Evolutionary conservation across 2,329 filamentous ascomycete species (phyloP), one percentile per base, ranked within the genome.

Genomic region (Diaporthe sp.): DNA sequence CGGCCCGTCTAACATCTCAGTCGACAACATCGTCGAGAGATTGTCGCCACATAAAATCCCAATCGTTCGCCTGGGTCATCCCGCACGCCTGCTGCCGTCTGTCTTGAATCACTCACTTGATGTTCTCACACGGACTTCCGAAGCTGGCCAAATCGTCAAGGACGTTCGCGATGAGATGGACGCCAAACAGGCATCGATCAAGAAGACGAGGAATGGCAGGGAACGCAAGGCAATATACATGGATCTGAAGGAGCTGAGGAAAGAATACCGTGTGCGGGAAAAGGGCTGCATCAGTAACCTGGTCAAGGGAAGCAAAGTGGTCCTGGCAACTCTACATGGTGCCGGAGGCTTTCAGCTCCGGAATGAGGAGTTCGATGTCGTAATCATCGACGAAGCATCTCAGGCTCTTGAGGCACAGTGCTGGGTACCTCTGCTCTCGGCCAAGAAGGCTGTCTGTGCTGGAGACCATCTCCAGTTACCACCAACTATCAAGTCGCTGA

Each of bases 21-120:
- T 99, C 1, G 97, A 99, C 88, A 99, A 99, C 81, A 98, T 99
- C 75, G 96, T 98, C 12, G 97, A 99, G 84, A 92, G 97, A 10
- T 89, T 98, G 2, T 92, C 95, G 2, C 92, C 94, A 0, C 94
- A 96, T 83, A 95, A 95, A 80, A 89, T 98, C 1, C 93, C 95
- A 0, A 95, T 98, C 80, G 90, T 98, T 49, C 93, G 97, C 2
- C 90, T 99, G 0, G 97, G 97, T 1, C 97, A 99, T 83, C 97
- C 97, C 0, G 97, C 97, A 1, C 92, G 97, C 28, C 89, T 99
- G 37, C 88, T 99, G 0, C 96, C 96, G 0, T 95, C 94, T 0
- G 95, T 99, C 0, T 84, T 98, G 46, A 93, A 92, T 78, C 96
- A 98, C 84, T 98, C 96, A 0, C 90, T 99, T 0, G 97, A 99